Base-by-base conservation (phyloP, 352 stramenopile genomes). In the Phytophthora sp. region DNA sequence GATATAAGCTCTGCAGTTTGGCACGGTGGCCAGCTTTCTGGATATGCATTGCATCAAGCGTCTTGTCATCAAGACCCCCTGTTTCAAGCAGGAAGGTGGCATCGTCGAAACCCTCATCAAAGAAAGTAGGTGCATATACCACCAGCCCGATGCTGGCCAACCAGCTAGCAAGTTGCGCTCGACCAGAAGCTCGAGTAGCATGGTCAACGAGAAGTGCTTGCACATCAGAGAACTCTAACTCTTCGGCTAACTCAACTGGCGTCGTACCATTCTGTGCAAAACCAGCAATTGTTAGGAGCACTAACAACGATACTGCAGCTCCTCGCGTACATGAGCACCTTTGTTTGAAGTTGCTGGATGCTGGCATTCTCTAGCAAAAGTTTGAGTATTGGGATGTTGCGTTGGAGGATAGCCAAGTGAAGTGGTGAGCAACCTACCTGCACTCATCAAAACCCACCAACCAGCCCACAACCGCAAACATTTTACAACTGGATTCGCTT, bases 71-170 rank as follows among this genome's bases (percentile, higher is more conserved):
- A 12, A 95, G 64, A 11, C 27, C 34, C 6, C 82, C 77, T 7
- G 61, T 65, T 15, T 65, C 24, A 0, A 87, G 62, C 20, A 94
- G 27, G 38, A 93, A 95, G 3, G 62, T 55, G 10, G 77, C 62
- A 55, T 95, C 87, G 35, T 94, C 84, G 21, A 85, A 91, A 4
- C 85, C 85, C 0, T 84, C 77, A 20, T 59, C 57, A 15, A 87
- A 59, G 30, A 93, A 82, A 2, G 52, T 44, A 0, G 56, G 21
- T 0, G 75, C 65, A 53, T 93, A 91, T 69, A 89, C 64, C 42
- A 90, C 75, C 18, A 95, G 57, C 0, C 83, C 84, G 30, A 95
- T 91, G 17, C 71, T 82, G 20, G 80, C 77, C 42, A 95, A 74
- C 85, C 85, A 94, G 26, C 74, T 74, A 12, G 66, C 60, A 39